These are phyloP conservation scores for Symmetrospora coprosmae DNA, from an alignment of 768 basidiomycete genomes.

Conservation along the genomic window DNA sequence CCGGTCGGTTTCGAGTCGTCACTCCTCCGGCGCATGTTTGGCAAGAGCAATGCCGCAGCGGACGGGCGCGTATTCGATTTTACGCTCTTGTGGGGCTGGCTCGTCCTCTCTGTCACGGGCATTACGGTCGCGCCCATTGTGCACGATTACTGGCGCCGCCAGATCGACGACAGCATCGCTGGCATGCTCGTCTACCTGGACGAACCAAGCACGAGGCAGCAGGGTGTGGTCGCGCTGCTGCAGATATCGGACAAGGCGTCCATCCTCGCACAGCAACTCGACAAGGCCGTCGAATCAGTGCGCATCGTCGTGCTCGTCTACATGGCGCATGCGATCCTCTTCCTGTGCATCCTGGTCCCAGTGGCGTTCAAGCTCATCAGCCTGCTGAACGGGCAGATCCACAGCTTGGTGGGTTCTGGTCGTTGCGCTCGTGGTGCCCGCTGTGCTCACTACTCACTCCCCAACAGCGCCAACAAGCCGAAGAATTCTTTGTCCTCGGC, in stretches of 20 bases:
- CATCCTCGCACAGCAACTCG: background rate
- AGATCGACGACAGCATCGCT: background rate
- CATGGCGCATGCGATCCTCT: background rate
- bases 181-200: background rate
- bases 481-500: constrained; percentile 9
- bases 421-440: background rate
- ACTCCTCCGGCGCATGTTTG: background rate
- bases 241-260: background rate
- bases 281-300: background rate
- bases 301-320: background rate
- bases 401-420: background rate
- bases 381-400: constrained; percentile 4
- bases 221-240: background rate
- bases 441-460: background rate
- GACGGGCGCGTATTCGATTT: constrained; percentile 7
- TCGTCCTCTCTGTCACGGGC: background rate
- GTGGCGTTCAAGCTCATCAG: background rate
- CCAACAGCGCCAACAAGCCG: background rate
- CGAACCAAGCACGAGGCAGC: background rate
- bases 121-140: constrained; percentile 4
- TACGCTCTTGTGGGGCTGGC: background rate
- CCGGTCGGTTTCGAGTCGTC: constrained; percentile 7
- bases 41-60: constrained; percentile 1
- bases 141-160: constrained; percentile 12
- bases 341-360: background rate